Conservation (phyloP, 306 rosid species). For the Nissolia schottii region DNA sequence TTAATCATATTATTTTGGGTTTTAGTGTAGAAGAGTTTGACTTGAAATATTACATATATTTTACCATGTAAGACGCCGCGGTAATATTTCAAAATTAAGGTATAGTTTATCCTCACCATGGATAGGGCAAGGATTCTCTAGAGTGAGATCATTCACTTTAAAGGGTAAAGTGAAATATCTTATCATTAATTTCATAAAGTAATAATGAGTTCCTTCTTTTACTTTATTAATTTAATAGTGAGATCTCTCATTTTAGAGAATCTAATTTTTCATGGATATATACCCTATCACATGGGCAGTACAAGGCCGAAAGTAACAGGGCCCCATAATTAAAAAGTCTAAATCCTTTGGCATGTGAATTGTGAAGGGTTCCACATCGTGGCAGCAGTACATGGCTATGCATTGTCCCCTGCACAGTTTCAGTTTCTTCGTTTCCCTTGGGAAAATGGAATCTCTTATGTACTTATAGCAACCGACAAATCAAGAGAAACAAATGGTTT, state of each 20-base stretch:
- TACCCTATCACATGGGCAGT: neutral
- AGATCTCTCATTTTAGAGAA: too few relatives aligned
- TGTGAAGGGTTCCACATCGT: neutral
- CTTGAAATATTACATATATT: neutral
- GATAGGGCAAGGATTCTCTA: too few relatives aligned
- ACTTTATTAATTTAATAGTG: too few relatives aligned
- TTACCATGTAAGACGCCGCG: constrained; percentile 30
- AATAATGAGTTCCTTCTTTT: too few relatives aligned
- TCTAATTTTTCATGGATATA: too few relatives aligned
- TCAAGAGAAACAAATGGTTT: constrained; percentile 18
- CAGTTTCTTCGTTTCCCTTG: neutral
- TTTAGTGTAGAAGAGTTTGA: neutral
- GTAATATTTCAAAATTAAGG: neutral
- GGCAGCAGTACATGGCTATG: neutral
- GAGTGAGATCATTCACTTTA: too few relatives aligned
- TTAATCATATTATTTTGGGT: neutral
- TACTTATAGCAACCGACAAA: constrained; percentile 21
- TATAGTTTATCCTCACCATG: too few relatives aligned
- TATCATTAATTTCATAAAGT: too few relatives aligned
- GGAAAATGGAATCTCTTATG: constrained; percentile 22
- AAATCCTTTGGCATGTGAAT: constrained; percentile 20
- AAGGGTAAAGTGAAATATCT: too few relatives aligned
- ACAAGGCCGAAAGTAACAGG: constrained; percentile 23
- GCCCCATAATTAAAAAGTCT: constrained; percentile 17
- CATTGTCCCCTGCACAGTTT: constrained; percentile 3